phyloP scores from a whole-genome alignment of 768 basidiomycete species.

The Albatrellus ellisii region DNA sequence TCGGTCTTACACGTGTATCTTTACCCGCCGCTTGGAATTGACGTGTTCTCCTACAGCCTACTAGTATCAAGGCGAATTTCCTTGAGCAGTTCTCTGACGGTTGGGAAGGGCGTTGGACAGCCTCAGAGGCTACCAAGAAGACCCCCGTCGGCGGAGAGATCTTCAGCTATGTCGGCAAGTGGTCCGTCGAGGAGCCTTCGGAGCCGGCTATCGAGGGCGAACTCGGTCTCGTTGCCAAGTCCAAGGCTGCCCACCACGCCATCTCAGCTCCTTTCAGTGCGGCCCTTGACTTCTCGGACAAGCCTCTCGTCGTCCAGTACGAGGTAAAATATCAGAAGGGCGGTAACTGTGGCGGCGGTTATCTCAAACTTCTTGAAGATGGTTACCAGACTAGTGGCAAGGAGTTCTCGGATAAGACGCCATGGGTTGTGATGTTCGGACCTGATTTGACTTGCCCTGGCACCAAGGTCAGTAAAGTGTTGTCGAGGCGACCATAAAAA shows the following conservation, averaged over 20 bases:
- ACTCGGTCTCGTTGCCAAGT: slow-evolving; percentile 88
- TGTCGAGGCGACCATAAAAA: neutral
- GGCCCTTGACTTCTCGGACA: slow-evolving; percentile 66
- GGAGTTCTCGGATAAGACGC: slow-evolving; percentile 88
- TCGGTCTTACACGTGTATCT: slow-evolving; percentile 19
- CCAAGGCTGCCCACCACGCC: slow-evolving; percentile 96
- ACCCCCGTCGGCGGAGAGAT: slow-evolving; percentile 92
- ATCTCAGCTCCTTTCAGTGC: slow-evolving; percentile 84
- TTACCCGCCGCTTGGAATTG: neutral
- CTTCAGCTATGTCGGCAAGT: slow-evolving; percentile 94
- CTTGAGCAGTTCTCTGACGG: slow-evolving; percentile 93
- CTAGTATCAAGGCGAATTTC: slow-evolving; percentile 76
- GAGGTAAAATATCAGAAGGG: slow-evolving; percentile 99
- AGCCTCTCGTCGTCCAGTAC: slow-evolving; percentile 93
- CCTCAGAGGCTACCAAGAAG: slow-evolving; percentile 97
- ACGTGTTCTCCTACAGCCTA: slow-evolving; percentile 34
- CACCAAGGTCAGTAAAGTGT: slow-evolving; percentile 47
- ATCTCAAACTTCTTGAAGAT: slow-evolving; percentile 90
- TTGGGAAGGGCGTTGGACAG: slow-evolving; percentile 88
- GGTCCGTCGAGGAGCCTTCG: slow-evolving; percentile 87
- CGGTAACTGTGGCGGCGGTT: slow-evolving; percentile 98
- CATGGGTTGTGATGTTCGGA: slow-evolving; percentile 96
- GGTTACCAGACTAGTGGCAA: slow-evolving; percentile 90
- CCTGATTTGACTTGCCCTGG: slow-evolving; percentile 91
- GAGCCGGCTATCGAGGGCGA: slow-evolving; percentile 71